Evolutionary conservation across 495 filamentous ascomycete species (phyloP).

Genomic region (Lindgomyces ingoldianus): DNA sequence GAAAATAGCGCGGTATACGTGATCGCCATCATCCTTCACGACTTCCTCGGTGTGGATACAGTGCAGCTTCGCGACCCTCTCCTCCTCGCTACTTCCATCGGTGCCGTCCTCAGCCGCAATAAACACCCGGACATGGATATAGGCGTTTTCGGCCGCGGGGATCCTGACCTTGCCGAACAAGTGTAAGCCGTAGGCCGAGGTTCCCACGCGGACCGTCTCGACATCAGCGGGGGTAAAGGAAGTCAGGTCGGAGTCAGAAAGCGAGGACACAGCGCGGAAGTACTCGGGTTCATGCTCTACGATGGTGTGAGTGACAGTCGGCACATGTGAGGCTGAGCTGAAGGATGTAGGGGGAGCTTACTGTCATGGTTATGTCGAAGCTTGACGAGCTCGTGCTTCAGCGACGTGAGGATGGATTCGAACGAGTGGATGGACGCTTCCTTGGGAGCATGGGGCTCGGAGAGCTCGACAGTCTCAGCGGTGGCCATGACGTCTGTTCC

Average conservation of each 20-base stretch:
- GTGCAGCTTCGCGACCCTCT: slow-evolving; percentile 51
- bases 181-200: slow-evolving; percentile 57
- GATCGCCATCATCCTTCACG: slow-evolving; percentile 49
- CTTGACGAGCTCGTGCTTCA: slow-evolving; percentile 55
- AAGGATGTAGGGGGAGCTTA: slow-evolving; percentile 9
- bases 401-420: slow-evolving; percentile 49
- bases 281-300: slow-evolving; percentile 54
- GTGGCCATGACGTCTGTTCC: no score
- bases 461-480: slow-evolving; percentile 54
- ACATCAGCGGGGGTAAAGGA: slow-evolving; percentile 49
- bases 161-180: slow-evolving; percentile 60
- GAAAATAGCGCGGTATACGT: slow-evolving; percentile 56
- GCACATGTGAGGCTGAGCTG: not conserved
- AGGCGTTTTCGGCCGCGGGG: slow-evolving; percentile 43
- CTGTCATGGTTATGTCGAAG: slow-evolving; percentile 49
- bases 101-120: slow-evolving; percentile 48
- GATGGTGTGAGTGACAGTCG: not conserved
- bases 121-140: slow-evolving; percentile 53
- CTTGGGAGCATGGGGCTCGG: slow-evolving; percentile 52
- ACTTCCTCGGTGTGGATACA: slow-evolving; percentile 55
- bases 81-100: slow-evolving; percentile 40
- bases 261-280: slow-evolving; percentile 47
- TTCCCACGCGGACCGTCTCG: slow-evolving; percentile 53
- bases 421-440: slow-evolving; percentile 56
- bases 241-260: slow-evolving; percentile 52